These are phyloP conservation scores for Bryoglossum gracile DNA, from an alignment of 495 filamentous ascomycete species.

Conservation along the genomic window DNA sequence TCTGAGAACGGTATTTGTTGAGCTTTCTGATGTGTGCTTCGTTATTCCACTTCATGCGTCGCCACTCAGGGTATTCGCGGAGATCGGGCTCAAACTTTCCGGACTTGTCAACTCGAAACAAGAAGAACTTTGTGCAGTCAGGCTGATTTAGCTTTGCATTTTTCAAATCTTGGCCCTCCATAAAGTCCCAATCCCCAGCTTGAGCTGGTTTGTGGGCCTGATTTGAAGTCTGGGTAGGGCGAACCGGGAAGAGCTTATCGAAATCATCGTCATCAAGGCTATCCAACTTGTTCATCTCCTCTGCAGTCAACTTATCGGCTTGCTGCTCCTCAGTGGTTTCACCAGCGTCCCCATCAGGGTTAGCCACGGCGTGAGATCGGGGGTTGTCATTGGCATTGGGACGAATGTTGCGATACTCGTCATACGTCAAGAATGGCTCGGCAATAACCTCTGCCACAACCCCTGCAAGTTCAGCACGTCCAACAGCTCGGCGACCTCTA, in stretches of 20 bases:
- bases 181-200: not conserved
- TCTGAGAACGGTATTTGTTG: not conserved
- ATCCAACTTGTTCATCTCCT: no score
- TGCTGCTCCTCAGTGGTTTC: not conserved
- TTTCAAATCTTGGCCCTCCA: not conserved
- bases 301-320: no score
- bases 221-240: not conserved
- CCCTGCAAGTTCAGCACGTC: not conserved
- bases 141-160: not conserved
- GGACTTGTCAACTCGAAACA: not conserved
- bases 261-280: not conserved
- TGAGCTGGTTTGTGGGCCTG: not conserved
- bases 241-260: not conserved
- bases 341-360: not conserved
- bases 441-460: not conserved
- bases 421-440: not conserved
- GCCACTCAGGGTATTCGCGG: constrained; percentile 1
- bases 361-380: not conserved
- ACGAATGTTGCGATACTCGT: not conserved
- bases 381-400: not conserved
- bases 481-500: no score
- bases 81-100: not conserved
- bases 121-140: not conserved
- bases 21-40: not conserved
- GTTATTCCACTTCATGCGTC: not conserved